Base-by-base conservation (phyloP, 2,329 filamentous ascomycete species). In the Clonostachys rhizophaga region DNA sequence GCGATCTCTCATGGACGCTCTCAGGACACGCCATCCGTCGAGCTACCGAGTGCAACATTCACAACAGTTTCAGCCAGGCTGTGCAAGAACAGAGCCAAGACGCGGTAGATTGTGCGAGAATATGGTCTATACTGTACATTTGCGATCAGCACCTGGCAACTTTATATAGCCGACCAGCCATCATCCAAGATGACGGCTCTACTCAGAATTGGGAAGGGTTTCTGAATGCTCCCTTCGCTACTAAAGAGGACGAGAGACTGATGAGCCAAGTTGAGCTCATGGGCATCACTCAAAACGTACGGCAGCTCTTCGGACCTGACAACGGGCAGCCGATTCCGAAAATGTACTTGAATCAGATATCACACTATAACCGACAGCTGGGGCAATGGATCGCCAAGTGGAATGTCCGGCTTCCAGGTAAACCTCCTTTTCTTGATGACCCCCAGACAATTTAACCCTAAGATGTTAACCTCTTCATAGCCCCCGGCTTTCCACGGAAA, bases 101-200 rank as follows among this genome's bases (percentile, higher is more conserved):
- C 40, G 70, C 70, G 1, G 68, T 70, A 47, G 78, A 83, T 48
- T 72, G 74, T 35, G 71, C 81, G 5, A 69, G 81, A 17, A 61
- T 84, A 12, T 84, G 81, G 81, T 84, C 83, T 54, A 60, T 80
- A 34, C 64, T 80, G 2, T 83, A 81, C 50, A 76, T 83, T 7
- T 83, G 79, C 51, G 79, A 83, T 48, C 78, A 81, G 49, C 79
- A 83, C 52, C 72, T 83, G 3, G 80, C 78, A 16, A 83, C 82
- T 18, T 64, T 82, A 0, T 83, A 84, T 46, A 78, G 79, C 3
- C 68, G 81, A 4, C 76, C 78, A 2, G 75, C 78, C 0, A 74
- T 82, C 9, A 76, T 83, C 1, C 75, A 77, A 30, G 79, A 83
- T 45, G 78, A 84, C 46, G 62, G 69, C 13, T 74, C 76, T 0